Base-by-base conservation (phyloP, 1,284 basidiomycete genomes). In the Leccinum fallax region DNA sequence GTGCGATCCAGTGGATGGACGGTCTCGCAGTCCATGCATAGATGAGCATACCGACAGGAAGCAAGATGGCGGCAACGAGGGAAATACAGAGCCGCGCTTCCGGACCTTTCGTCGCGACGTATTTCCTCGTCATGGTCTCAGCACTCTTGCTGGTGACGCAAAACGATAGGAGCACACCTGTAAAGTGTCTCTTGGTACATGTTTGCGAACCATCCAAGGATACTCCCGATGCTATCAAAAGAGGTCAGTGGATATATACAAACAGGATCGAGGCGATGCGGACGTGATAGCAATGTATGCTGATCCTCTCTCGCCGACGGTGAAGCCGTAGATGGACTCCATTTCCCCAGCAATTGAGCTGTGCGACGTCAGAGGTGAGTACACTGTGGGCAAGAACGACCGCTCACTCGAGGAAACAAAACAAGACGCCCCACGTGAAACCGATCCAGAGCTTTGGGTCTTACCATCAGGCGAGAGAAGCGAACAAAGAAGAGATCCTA, bases 391-490 rank as follows among this genome's bases (percentile, higher is more conserved):
- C 24, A 19, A 36, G 43, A 26, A 58, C 26, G 52, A 10, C 2
- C 40, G 73, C 81, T 53, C 54, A 85, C 74, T 83, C 81, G 26
- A 87, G 77, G 63, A 85, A 74, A 43, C 79, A 80, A 69, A 85
- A 89, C 58, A 89, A 75, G 43, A 89, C 82, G 2, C 86, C 87
- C 87, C 87, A 89, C 1, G 77, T 81, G 54, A 84, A 80, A n/a
- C 83, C 83, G 46, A 85, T 76, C 86, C 86, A 88, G 19, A 86
- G 66, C 83, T 83, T 61, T 21, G 24, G 1, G 5, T 16, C 2
- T 19, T 21, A 36, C 19, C 55, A 56, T 70, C n/a, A 69, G 53
- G 40, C n/a, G 3, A 53, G 46, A 32, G 15, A 38, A 51, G 16
- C 2, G 5, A 54, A 60, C 2, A n/a, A 49, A 57, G 34, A 52